Evolutionary conservation across 1,284 basidiomycete genomes (phyloP).

Genomic region (Anthracocystis panici-leucophaei): DNA sequence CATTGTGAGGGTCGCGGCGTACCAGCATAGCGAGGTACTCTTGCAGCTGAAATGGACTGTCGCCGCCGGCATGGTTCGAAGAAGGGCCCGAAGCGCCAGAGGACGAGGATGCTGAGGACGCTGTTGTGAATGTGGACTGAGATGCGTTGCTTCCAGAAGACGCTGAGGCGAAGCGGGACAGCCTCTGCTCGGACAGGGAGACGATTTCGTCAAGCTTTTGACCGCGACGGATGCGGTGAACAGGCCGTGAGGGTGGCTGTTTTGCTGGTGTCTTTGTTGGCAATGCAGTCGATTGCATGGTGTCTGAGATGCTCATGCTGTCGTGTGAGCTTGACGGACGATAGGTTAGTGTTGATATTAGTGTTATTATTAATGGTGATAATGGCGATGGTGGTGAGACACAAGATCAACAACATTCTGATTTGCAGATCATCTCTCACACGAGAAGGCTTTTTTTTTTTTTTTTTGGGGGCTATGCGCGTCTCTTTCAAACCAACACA

Average conservation of each 20-base stretch:
- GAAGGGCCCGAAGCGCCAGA: constrained; percentile 7
- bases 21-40: constrained; percentile 92
- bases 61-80: constrained; percentile 60
- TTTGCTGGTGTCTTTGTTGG: constrained; percentile 15
- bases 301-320: constrained; percentile 44
- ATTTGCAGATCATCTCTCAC: constrained; percentile 1
- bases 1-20: constrained; percentile 85
- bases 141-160: constrained; percentile 3
- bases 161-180: constrained; percentile 12
- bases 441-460: not conserved
- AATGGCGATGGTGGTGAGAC: constrained; percentile 6
- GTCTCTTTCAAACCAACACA: constrained; percentile 12
- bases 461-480: constrained; percentile 8
- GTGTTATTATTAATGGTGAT: not conserved
- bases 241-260: constrained; percentile 10
- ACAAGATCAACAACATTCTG: not conserved
- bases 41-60: constrained; percentile 93
- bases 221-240: constrained; percentile 51
- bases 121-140: not conserved
- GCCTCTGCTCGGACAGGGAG: constrained; percentile 23
- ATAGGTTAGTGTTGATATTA: too few relatives aligned
- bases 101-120: constrained; percentile 12
- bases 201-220: constrained; percentile 54
- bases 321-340: not conserved
- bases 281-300: constrained; percentile 11